These are phyloP conservation scores for Aspergillus leporis DNA, from an alignment of 495 filamentous ascomycete species.

Conservation along the genomic window DNA sequence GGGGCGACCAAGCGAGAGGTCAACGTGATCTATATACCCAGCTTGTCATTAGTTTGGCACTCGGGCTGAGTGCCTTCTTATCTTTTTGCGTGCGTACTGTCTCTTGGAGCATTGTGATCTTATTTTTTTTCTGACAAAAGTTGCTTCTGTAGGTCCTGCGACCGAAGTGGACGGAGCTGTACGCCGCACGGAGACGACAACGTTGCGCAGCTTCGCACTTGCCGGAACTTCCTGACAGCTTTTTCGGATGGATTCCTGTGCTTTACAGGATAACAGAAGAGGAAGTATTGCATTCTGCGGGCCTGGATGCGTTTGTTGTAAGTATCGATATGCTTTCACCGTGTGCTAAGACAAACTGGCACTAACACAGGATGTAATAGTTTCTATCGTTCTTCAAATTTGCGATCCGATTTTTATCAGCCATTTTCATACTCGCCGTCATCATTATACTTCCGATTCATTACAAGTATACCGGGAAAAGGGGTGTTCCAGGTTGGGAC, in stretches of 20 bases:
- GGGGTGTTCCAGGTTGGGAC: constrained; percentile 44
- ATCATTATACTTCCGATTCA: constrained; percentile 85
- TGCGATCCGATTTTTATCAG: constrained; percentile 77
- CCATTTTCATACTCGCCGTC: constrained; percentile 77
- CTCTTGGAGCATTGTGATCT: no score
- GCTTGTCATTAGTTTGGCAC: constrained; percentile 54
- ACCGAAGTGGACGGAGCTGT: constrained; percentile 89
- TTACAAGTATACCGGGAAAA: constrained; percentile 59
- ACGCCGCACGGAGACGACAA: constrained; percentile 81
- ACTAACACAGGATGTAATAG: constrained; percentile 35
- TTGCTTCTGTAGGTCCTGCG: constrained; percentile 60
- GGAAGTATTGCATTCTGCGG: constrained; percentile 85
- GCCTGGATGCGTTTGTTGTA: constrained; percentile 93
- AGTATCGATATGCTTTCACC: constrained; percentile 31
- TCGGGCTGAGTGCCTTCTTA: constrained; percentile 61
- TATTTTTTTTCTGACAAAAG: background rate
- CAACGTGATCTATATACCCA: constrained; percentile 60
- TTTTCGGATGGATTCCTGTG: constrained; percentile 92
- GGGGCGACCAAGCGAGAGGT: constrained; percentile 38
- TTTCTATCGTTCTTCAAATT: constrained; percentile 95
- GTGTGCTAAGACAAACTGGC: background rate
- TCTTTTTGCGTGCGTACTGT: constrained; percentile 58
- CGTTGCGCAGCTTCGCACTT: constrained; percentile 67
- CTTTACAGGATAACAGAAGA: constrained; percentile 88
- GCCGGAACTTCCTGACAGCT: constrained; percentile 79